Evolutionary conservation across 2,329 filamentous ascomycete genomes (phyloP).

Genomic region (Cladosporium cucumerinum): DNA sequence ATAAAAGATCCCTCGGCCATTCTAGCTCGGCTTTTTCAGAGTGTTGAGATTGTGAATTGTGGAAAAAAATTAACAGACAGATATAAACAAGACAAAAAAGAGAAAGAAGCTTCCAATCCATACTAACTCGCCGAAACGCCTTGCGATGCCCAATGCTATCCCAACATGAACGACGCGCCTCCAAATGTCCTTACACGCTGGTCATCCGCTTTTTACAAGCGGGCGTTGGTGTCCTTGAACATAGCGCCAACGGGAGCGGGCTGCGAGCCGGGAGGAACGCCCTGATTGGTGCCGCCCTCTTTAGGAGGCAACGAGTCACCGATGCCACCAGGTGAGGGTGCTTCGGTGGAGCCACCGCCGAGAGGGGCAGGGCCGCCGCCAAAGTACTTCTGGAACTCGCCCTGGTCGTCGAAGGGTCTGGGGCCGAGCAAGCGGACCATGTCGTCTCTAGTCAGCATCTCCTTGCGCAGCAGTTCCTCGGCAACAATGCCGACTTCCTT

Average conservation of each 20-base stretch:
- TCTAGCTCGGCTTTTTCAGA: not conserved
- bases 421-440: constrained; percentile 84
- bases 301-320: constrained; percentile 15
- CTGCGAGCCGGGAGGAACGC: not conserved
- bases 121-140: constrained; percentile 11
- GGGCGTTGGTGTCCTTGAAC: constrained; percentile 5
- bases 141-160: constrained; percentile 16
- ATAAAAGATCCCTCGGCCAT: not conserved
- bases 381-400: constrained; percentile 96
- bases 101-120: not conserved
- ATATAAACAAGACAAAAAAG: not conserved
- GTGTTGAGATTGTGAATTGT: not conserved
- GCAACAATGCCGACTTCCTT: constrained; percentile 83
- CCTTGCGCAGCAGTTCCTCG: constrained; percentile 88
- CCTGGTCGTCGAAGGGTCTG: constrained; percentile 76
- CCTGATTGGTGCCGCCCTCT: constrained; percentile 11
- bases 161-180: not conserved
- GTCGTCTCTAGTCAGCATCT: constrained; percentile 87
- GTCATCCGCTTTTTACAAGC: not conserved
- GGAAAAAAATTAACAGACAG: not conserved
- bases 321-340: constrained; percentile 15
- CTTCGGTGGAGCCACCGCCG: constrained; percentile 42
- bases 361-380: constrained; percentile 29
- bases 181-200: not conserved
- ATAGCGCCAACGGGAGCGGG: constrained; percentile 8